Evolutionary conservation across 2,329 filamentous ascomycete species (phyloP), one percentile per base, ranked within the genome.

Genomic region (Talaromyces sp.): DNA sequence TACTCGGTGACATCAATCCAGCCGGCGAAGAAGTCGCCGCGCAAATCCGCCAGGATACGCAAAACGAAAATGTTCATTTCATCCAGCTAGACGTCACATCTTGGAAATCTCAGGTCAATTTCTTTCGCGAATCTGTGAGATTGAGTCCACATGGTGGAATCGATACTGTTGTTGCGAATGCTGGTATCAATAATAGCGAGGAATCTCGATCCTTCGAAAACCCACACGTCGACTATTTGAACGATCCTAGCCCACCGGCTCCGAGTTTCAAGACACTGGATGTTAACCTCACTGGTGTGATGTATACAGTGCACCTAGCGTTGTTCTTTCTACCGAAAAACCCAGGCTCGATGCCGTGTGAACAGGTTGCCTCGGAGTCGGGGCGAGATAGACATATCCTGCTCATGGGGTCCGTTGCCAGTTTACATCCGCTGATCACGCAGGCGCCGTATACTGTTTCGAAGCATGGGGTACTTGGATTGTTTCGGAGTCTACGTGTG

Each of bases 141-240:
- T 72, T 82, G 56, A 85, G 82, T 60, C 78, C 77, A 0, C 76
- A 80, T 53, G 78, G 79, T 15, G 78, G 79, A 11, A 80, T 88
- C 61, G 84, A 88, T 69, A 75, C 79, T 19, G 84, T 88, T 4
- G 83, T 88, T 46, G 84, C 85, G 61, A 88, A 87, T 66, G 86
- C 86, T 0, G 87, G 86, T 48, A 81, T 88, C 63, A 75, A 78
- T 41, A 77, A 79, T 37, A 67, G 68, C 33, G 53, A 69, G 33
- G 65, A 68, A 28, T 63, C 65, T 6, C 60, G 62, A 5, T 43
- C 60, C 4, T 80, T 86, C 61, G 82, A 84, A 67, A 62, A 69
- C 45, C 81, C 81, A 0, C 43, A 58, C 5, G 22, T 63, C 39
- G 65, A 67, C 43, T 67, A 64, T 56, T 60, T 56, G 50, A 57